These are phyloP conservation scores for Myriosclerotinia scirpicola DNA, from an alignment of 2,329 filamentous ascomycete genomes.

Conservation along the genomic window DNA sequence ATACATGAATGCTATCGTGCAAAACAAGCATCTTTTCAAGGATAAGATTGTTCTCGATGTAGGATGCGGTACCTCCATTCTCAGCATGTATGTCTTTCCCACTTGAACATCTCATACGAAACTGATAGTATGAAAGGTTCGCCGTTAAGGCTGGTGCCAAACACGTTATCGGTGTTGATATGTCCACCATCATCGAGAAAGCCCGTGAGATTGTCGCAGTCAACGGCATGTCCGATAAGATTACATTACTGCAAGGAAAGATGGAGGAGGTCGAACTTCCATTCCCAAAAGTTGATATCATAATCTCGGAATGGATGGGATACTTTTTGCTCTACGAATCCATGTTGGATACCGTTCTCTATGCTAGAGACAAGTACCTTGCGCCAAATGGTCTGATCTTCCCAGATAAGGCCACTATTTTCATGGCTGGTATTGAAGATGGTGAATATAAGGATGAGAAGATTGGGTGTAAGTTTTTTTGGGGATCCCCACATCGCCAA, in stretches of 20 bases:
- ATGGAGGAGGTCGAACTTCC: slow-evolving; percentile 98
- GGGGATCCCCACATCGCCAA: background rate
- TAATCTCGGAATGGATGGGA: slow-evolving; percentile 99
- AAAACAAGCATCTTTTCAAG: slow-evolving; percentile 93
- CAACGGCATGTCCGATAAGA: slow-evolving; percentile 93
- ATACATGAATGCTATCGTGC: slow-evolving; percentile 96
- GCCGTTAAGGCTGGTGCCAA: slow-evolving; percentile 94
- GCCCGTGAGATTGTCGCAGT: slow-evolving; percentile 88
- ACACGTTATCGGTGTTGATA: slow-evolving; percentile 98
- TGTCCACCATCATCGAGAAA: slow-evolving; percentile 99
- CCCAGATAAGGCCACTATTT: slow-evolving; percentile 98
- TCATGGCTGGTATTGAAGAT: slow-evolving; percentile 94
- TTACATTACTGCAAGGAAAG: slow-evolving; percentile 97
- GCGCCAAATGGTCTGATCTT: slow-evolving; percentile 88
- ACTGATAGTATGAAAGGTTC: slow-evolving; percentile 63
- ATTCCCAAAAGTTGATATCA: slow-evolving; percentile 96
- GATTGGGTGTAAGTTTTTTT: slow-evolving; percentile 79
- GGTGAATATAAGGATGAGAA: slow-evolving; percentile 99
- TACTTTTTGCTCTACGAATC: slow-evolving; percentile 98
- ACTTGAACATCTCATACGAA: background rate
- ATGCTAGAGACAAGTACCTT: slow-evolving; percentile 91
- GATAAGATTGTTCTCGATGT: slow-evolving; percentile 95
- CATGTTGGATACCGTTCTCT: slow-evolving; percentile 98
- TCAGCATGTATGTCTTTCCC: slow-evolving; percentile 77
- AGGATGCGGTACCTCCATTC: slow-evolving; percentile 94